Evolutionary conservation across 176 grass and related monocot species (phyloP).

Genomic region (Oryza rufipogon): DNA sequence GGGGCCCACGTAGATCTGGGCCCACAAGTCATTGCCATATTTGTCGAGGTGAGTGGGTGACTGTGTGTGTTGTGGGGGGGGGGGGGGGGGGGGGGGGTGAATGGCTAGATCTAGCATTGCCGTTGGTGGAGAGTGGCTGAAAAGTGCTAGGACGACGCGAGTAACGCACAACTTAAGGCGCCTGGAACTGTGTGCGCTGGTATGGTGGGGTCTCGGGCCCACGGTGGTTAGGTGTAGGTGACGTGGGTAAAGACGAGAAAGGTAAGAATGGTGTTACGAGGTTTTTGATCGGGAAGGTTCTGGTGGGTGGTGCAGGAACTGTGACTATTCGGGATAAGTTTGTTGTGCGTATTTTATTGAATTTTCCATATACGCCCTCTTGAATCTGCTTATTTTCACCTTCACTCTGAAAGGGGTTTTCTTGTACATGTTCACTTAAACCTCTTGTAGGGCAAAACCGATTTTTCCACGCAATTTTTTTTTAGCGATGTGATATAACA

Average conservation of each 20-base stretch:
- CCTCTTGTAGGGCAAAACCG: too few species aligned
- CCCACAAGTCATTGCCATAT: background rate
- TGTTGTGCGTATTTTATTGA: background rate
- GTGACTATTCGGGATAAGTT: conserved; percentile 33
- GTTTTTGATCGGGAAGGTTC: conserved; percentile 49
- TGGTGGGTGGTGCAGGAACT: conserved; percentile 32
- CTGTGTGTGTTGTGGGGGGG: background rate
- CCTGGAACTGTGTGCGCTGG: conserved; percentile 22
- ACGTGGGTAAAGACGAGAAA: background rate
- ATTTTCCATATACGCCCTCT: background rate
- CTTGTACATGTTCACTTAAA: too few species aligned
- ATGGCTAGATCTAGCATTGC: conserved; percentile 38
- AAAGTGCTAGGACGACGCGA: background rate
- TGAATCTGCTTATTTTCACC: background rate
- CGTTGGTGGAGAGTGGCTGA: conserved; percentile 10
- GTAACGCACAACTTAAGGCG: conserved; percentile 23
- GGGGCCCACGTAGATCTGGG: fast-evolving
- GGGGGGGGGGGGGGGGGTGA: background rate
- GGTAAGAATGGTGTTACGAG: background rate
- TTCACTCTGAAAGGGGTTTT: too few species aligned
- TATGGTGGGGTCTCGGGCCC: background rate
- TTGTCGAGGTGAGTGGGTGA: background rate
- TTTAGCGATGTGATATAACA: too few species aligned
- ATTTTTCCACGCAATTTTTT: too few species aligned
- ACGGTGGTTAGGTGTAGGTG: background rate